Percentiles rank a stretch among this genome's conserved stretches.
These are phyloP conservation scores for Sechiopsis laciniata DNA, from an alignment of 306 rosid species.

Conservation along the genomic window DNA sequence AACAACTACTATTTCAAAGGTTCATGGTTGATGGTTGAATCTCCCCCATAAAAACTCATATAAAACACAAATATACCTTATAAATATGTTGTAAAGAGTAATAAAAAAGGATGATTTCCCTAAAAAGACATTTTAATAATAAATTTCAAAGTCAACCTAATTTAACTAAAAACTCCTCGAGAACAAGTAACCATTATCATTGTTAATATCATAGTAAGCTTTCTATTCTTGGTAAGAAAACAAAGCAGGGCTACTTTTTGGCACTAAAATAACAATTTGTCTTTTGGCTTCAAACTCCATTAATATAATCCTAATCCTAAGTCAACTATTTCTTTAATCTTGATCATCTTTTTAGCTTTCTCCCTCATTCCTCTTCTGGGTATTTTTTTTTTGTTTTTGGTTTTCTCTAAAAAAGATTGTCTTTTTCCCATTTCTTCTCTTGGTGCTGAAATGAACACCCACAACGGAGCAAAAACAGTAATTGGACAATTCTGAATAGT, in stretches of 20 bases:
- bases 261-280: not conserved
- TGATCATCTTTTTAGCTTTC: not conserved
- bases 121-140: no score
- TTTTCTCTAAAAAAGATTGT: not conserved
- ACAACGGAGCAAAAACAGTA: no score
- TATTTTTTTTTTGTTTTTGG: not conserved
- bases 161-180: no score
- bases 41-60: no score
- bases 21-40: no score
- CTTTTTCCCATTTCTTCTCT: not conserved
- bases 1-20: no score
- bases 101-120: no score
- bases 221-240: slow-evolving; percentile 13
- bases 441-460: not conserved
- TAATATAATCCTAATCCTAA: not conserved
- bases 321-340: not conserved
- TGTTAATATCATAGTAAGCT: not conserved
- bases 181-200: no score
- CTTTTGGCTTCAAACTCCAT: not conserved
- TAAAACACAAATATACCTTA: no score
- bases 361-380: not conserved
- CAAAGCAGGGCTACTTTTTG: not conserved
- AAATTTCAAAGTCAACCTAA: no score
- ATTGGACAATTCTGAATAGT: not conserved
- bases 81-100: no score